These are phyloP conservation scores for Gentiana dahurica DNA, from an alignment of 257 asterid genomes.

Conservation along the genomic window DNA sequence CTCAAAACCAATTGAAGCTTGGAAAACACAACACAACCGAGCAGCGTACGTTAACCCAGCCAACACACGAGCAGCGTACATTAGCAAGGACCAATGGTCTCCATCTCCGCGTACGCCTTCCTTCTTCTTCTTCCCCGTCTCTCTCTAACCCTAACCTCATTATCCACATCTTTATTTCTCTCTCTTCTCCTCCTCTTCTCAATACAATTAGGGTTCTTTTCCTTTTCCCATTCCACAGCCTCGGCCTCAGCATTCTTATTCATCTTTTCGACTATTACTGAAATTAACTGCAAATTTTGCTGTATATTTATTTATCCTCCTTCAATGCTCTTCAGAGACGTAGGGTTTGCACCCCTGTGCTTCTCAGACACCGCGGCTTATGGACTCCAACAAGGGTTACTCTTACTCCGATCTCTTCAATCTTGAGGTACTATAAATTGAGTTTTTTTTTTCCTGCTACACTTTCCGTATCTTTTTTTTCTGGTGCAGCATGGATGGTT, in stretches of 20 bases:
- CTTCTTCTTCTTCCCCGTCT: conserved; percentile 1
- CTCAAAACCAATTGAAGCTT: background rate
- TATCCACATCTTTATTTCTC: conserved; percentile 4
- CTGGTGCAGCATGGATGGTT: conserved; percentile 4
- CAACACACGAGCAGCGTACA: background rate
- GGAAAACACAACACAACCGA: background rate
- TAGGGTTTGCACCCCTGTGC: conserved; percentile 18
- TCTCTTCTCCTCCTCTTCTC: background rate
- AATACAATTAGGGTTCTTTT: background rate
- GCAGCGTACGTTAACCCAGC: conserved; percentile 2
- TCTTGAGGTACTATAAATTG: conserved; percentile 63
- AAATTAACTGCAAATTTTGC: background rate
- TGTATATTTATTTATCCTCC: conserved; percentile 5
- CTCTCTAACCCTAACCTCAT: conserved; percentile 2
- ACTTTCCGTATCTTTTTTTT: background rate
- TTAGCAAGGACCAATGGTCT: conserved; percentile 3
- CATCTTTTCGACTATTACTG: background rate
- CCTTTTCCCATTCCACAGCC: conserved; percentile 1
- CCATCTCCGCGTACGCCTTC: conserved; percentile 5
- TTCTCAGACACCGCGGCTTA: conserved; percentile 25
- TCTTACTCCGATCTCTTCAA: conserved; percentile 79
- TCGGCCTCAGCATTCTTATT: background rate
- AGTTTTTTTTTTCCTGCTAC: background rate
- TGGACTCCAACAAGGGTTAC: conserved; percentile 66
- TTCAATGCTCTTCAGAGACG: conserved; percentile 53